Conservation (phyloP, 768 basidiomycete species). For the Basidioascus undulatus region DNA sequence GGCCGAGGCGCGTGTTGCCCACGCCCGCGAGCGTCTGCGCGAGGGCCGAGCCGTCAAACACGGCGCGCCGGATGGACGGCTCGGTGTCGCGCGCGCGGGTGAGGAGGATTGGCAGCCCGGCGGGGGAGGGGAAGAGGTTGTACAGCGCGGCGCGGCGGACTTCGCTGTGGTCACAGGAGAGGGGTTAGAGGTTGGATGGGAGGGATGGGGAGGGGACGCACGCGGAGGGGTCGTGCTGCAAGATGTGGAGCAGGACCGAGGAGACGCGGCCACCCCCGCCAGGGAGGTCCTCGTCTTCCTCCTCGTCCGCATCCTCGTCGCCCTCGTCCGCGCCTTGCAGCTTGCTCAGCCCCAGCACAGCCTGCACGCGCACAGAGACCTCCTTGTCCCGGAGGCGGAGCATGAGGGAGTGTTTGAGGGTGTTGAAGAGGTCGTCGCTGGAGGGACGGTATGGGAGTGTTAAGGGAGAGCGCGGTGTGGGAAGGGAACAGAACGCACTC, state of each 20-base stretch:
- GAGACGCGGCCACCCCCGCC: conserved; percentile 27
- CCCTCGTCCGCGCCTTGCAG: conserved; percentile 40
- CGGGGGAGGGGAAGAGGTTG: conserved; percentile 34
- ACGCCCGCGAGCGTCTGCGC: conserved; percentile 42
- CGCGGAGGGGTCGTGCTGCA: conserved; percentile 52
- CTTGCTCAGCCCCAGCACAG: conserved; percentile 52
- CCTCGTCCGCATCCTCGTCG: conserved; percentile 9
- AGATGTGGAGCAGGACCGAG: conserved; percentile 38
- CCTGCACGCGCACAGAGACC: conserved; percentile 45
- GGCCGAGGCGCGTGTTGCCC: too few relatives aligned
- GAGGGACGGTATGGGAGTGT: background rate
- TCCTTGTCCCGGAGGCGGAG: conserved; percentile 64
- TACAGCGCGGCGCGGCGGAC: conserved; percentile 59
- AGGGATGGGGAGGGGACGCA: conserved; percentile 21
- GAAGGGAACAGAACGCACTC: too few relatives aligned
- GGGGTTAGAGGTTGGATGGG: background rate
- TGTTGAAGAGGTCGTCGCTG: conserved; percentile 52
- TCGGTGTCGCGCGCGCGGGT: conserved; percentile 61
- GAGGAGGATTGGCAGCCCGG: conserved; percentile 41
- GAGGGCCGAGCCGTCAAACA: conserved; percentile 40
- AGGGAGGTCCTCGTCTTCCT: conserved; percentile 16
- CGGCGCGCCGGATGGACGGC: conserved; percentile 39
- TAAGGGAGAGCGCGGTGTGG: too few relatives aligned
- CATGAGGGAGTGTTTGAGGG: conserved; percentile 37
- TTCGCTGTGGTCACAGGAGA: conserved; percentile 29